phyloP scores from a whole-genome alignment of 495 filamentous ascomycete species.

The Neurospora sp. region DNA sequence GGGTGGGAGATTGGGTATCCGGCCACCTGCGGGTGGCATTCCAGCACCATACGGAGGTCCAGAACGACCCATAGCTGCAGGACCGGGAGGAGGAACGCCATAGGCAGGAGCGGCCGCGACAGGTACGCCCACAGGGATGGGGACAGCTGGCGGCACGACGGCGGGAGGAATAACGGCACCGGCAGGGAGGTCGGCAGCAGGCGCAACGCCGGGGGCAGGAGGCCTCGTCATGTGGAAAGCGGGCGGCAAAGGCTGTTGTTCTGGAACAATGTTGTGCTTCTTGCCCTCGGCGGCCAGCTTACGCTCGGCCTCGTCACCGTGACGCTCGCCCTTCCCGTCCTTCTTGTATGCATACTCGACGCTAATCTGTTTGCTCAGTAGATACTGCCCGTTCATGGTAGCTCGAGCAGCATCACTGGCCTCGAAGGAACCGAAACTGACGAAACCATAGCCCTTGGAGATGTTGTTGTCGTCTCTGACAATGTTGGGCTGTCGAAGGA shows the following conservation, averaged over 20 bases:
- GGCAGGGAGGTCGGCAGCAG: slow-evolving; percentile 17
- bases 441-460: slow-evolving; percentile 94
- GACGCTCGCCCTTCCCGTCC: slow-evolving; percentile 93
- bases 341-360: slow-evolving; percentile 99
- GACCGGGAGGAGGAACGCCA: slow-evolving; percentile 37
- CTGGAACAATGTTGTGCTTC: slow-evolving; percentile 80
- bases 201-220: slow-evolving; percentile 7
- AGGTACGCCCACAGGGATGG: slow-evolving; percentile 1
- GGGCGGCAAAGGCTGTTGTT: slow-evolving; percentile 51
- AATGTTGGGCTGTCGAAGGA: slow-evolving; percentile 81
- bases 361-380: slow-evolving; percentile 91
- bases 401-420: slow-evolving; percentile 83
- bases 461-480: slow-evolving; percentile 85
- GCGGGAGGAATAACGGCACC: slow-evolving; percentile 13
- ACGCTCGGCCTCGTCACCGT: slow-evolving; percentile 89
- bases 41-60: slow-evolving; percentile 19
- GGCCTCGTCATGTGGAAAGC: slow-evolving; percentile 36
- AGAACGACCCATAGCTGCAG: slow-evolving; percentile 24
- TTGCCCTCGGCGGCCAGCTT: slow-evolving; percentile 87
- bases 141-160: slow-evolving; percentile 1
- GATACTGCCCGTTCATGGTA: slow-evolving; percentile 93
- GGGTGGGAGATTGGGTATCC: slow-evolving; percentile 33
- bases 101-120: slow-evolving; percentile 11
- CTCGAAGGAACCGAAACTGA: slow-evolving; percentile 91
- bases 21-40: slow-evolving; percentile 16